Evolutionary conservation across 202 grass and related monocot species (phyloP), one percentile per base, ranked within the genome.

Genomic region (Elaeis oleifera): DNA sequence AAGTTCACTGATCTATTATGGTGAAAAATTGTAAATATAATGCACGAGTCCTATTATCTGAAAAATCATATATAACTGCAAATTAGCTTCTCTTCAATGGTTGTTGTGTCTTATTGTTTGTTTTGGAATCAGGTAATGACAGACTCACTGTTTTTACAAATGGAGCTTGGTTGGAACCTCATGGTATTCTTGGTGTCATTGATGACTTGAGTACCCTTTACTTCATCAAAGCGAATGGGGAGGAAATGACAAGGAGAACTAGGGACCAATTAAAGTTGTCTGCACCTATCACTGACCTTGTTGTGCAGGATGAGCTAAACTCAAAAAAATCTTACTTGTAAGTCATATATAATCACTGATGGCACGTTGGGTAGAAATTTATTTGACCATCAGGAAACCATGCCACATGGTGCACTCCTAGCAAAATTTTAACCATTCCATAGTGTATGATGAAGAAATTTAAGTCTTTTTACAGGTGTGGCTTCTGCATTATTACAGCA

Each of bases 201-300:
- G 84, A 96, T 76, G 68, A 91, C 58, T 65, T 74, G 52, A 91
- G 71, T 70, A 83, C 65, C 21, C 60, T 96, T 52, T 79, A 85
- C 83, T 76, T 96, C 51, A 85, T 96, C 54, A 96, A 88, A 78
- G 50, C 68, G 68, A 83, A 91, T 85, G 92, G 92, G 50, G 76
- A 79, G n/a, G 63, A 78, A 75, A 67, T 96, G 76, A 51, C 76
- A 71, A 91, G 61, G 71, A 84, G 70, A 71, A 89, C 83, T 63
- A 86, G 69, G 55, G 66, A 65, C 72, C 87, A 85, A 65, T 65
- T 96, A 48, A 96, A 91, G 70, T 51, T 96, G 54, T 76, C 87
- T 67, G 68, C 70, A 53, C 65, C 81, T 61, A 76, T 85, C 25
- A 63, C 80, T 72, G 81, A 70, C 70, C 59, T 91, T 22, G 11